Base-by-base conservation (phyloP, 202 grass and related monocot species). In the Saccharum hybrid region DNA sequence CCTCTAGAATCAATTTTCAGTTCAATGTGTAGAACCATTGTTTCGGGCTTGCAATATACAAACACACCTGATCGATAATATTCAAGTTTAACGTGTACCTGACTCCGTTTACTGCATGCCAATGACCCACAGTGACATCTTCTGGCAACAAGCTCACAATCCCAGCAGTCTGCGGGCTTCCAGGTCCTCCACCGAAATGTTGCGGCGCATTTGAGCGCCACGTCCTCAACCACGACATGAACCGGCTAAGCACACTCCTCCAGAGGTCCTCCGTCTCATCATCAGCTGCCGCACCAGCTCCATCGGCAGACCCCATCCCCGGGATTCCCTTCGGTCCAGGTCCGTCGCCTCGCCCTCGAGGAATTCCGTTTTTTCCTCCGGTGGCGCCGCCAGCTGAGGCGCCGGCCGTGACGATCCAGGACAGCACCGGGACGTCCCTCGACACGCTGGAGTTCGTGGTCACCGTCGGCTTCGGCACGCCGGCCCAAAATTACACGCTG, bases 381-480 rank as follows among this genome's bases (percentile, higher is more conserved):
- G 42, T 22, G 0, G 26, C 36, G 0, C 56, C 82, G 9, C 81
- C 86, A 1, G 38, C 61, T 0, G 37, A 51, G 39, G 33, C 56
- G 10, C 84, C 76, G 1, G 14, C 87, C 0, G 84, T 42, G 0
- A 80, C 65, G 26, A 91, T 97, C 80, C 92, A 90, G 0, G 88
- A 93, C n/a, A 22, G n/a, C 49, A 19, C 79, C 5, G 87, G 94
- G 15, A 4, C 3, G 3, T 39, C 61, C 45, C 54, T 90, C 5
- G 23, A 72, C 13, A 93, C 90, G 0, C 21, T 81, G 2, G 91
- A 94, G 56, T 94, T 93, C 72, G 48, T 97, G 2, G 90, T 97
- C 8, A 81, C 74, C 7, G 60, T 94, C 10, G 87, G 92, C 12
- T 76, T 94, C 5, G 94, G 94, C 48, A 88, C 90, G 40, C n/a